Percentiles rank a stretch among this genome's conserved stretches.
Conservation (phyloP, 495 filamentous ascomycete genomes). For the Hypoxylon intermedium region DNA sequence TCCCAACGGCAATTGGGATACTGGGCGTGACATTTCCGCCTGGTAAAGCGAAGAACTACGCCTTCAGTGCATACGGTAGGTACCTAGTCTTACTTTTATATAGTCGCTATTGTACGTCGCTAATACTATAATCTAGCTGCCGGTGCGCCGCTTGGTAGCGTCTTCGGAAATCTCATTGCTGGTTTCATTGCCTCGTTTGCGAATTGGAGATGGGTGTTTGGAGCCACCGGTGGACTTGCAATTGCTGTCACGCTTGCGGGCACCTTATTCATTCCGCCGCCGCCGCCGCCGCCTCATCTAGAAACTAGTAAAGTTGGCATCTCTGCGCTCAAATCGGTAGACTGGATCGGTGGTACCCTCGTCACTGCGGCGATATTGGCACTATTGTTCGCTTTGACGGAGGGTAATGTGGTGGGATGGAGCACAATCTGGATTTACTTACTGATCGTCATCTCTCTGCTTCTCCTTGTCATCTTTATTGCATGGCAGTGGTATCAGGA, state of each 20-base stretch:
- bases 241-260: slow-evolving; percentile 64
- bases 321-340: slow-evolving; percentile 56
- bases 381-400: slow-evolving; percentile 67
- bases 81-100: too few species aligned
- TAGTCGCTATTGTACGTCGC: neutral
- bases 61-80: slow-evolving; percentile 59
- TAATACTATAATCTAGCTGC: slow-evolving; percentile 41
- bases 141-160: slow-evolving; percentile 65
- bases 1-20: slow-evolving; percentile 71
- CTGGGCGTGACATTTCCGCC: slow-evolving; percentile 66
- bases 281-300: slow-evolving; percentile 56
- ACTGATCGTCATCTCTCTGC: slow-evolving; percentile 66
- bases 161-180: slow-evolving; percentile 62
- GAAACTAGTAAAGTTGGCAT: slow-evolving; percentile 35
- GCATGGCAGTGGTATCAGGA: slow-evolving; percentile 70
- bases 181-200: slow-evolving; percentile 63
- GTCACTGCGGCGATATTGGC: slow-evolving; percentile 68
- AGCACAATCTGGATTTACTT: slow-evolving; percentile 67
- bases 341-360: slow-evolving; percentile 69
- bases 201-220: slow-evolving; percentile 71
- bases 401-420: slow-evolving; percentile 74
- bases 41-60: slow-evolving; percentile 69
- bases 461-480: slow-evolving; percentile 65
- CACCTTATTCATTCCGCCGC: slow-evolving; percentile 69
- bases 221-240: slow-evolving; percentile 68